phyloP scores from a whole-genome alignment of 225 moss, liverwort and hornwort species.

The Marchantia paleacea region DNA sequence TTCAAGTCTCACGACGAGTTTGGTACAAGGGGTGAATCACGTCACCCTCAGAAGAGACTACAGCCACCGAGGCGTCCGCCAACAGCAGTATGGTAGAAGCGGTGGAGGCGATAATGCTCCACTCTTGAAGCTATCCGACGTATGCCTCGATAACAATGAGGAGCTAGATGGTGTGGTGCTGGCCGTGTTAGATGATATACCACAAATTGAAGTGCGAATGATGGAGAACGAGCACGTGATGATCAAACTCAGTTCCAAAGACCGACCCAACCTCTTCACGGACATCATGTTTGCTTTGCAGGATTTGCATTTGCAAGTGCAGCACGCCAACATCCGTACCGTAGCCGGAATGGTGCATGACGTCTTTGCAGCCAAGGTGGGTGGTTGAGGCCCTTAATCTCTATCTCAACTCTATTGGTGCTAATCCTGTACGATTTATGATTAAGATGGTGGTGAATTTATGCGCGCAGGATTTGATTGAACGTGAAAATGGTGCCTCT shows the following conservation, averaged over 20 bases:
- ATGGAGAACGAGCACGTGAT: slow-evolving; percentile 42
- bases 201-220: slow-evolving; percentile 37
- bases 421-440: too few species aligned
- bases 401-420: too few species aligned
- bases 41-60: slow-evolving; percentile 13
- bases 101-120: slow-evolving; percentile 8
- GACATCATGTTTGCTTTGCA: slow-evolving; percentile 38
- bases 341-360: slow-evolving; percentile 27
- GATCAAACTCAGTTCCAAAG: slow-evolving; percentile 39
- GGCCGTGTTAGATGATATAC: slow-evolving; percentile 25
- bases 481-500: not conserved
- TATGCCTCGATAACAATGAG: slow-evolving; percentile 18
- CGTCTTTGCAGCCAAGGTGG: slow-evolving; percentile 42
- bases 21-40: slow-evolving; percentile 24
- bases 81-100: slow-evolving; percentile 17
- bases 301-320: slow-evolving; percentile 33
- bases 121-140: slow-evolving; percentile 27
- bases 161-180: slow-evolving; percentile 22
- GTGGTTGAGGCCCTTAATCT: not conserved
- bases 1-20: slow-evolving; percentile 10
- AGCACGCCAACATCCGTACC: slow-evolving; percentile 39
- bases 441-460: too few species aligned
- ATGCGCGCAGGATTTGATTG: not conserved
- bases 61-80: slow-evolving; percentile 2
- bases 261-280: slow-evolving; percentile 39